Percentiles rank a stretch among this genome's conserved stretches.
Conservation (phyloP, 306 rosid genomes). For the Gastrolobium villosum region DNA sequence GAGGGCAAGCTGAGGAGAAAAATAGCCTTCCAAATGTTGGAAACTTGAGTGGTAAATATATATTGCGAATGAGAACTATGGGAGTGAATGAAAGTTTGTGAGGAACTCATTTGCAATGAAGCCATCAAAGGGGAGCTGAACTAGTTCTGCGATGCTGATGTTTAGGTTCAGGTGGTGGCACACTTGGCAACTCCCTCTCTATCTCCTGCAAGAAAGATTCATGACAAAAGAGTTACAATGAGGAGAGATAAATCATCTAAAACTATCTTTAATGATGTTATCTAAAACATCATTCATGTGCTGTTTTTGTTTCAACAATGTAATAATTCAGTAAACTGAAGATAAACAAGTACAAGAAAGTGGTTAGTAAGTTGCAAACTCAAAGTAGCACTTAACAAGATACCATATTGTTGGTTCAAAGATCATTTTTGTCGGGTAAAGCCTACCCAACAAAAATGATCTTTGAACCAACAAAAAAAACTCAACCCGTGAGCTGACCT, state of each 20-base stretch:
- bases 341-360: background rate
- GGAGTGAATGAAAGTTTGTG: constrained; percentile 16
- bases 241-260: constrained; percentile 27
- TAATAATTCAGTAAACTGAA: constrained; percentile 28
- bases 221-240: constrained; percentile 27
- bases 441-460: no score
- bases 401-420: constrained; percentile 25
- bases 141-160: constrained; percentile 65
- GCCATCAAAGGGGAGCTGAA: constrained; percentile 56
- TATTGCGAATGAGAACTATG: constrained; percentile 35
- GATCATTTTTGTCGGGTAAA: constrained; percentile 5
- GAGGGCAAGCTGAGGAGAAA: constrained; percentile 30
- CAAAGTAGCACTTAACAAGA: background rate
- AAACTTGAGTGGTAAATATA: constrained; percentile 39
- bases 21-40: constrained; percentile 45
- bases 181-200: constrained; percentile 51
- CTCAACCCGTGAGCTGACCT: no score
- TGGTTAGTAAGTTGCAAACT: constrained; percentile 18
- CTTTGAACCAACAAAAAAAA: no score
- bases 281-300: background rate
- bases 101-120: constrained; percentile 39
- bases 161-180: constrained; percentile 59
- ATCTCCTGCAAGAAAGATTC: constrained; percentile 57
- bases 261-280: background rate
- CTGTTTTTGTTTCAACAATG: constrained; percentile 33